Evolutionary conservation across 2,329 filamentous ascomycete species (phyloP).

Genomic region (Keithomyces neogunnii): DNA sequence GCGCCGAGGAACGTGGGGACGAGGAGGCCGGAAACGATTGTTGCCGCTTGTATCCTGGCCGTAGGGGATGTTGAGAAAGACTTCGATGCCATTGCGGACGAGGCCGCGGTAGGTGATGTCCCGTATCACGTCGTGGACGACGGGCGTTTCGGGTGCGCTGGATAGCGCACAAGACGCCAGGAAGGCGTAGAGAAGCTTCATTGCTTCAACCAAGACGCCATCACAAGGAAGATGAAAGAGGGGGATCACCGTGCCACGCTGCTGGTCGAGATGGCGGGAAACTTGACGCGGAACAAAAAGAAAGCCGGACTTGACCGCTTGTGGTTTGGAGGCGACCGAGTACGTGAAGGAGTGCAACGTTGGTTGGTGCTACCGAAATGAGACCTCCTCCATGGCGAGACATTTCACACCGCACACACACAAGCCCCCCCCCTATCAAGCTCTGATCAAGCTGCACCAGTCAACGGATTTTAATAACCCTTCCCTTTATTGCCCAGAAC

Average conservation of each 20-base stretch:
- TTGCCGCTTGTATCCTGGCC: constrained; percentile 35
- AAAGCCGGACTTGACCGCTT: no score
- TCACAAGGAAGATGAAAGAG: neutral
- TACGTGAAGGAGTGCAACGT: no score
- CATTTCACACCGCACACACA: no score
- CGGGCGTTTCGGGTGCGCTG: neutral
- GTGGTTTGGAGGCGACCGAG: no score
- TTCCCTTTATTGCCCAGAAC: constrained; percentile 10
- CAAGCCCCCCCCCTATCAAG: no score
- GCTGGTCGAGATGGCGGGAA: no score
- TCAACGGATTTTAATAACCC: no score
- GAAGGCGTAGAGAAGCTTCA: neutral
- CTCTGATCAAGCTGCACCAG: no score
- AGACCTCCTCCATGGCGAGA: no score
- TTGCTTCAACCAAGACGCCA: neutral
- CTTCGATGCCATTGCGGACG: constrained; percentile 33
- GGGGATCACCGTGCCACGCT: no score
- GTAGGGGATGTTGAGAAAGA: constrained; percentile 38
- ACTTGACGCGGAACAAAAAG: no score
- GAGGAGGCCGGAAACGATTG: constrained; percentile 38
- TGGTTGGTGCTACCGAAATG: no score
- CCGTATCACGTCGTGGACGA: constrained; percentile 11
- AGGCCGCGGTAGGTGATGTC: constrained; percentile 34
- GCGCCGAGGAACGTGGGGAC: constrained; percentile 19
- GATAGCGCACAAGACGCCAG: neutral